Conservation (phyloP, 2,329 filamentous ascomycete genomes). For the Ceratocystis smalleyi region DNA sequence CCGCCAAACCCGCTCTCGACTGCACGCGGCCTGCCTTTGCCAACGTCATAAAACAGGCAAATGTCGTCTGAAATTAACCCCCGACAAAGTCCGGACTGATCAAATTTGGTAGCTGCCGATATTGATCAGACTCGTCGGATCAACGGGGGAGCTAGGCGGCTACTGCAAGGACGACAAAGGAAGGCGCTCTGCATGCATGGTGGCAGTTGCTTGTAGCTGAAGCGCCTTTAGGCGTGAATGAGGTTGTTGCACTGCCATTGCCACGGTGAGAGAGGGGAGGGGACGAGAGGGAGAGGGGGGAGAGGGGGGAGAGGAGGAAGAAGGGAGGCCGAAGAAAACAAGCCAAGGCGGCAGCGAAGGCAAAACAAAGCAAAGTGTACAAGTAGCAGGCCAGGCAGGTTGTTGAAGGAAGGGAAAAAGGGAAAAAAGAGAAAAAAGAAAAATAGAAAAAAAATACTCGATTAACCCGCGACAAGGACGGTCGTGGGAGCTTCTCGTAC, state of each 20-base stretch:
- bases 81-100: neutral
- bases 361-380: neutral
- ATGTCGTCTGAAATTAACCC: neutral
- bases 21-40: neutral
- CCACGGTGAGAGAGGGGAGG: neutral
- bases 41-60: neutral
- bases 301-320: no score
- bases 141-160: neutral
- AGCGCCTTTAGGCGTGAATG: conserved; percentile 4
- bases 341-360: neutral
- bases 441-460: neutral
- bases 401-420: no score
- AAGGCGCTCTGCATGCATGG: neutral
- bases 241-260: conserved; percentile 2
- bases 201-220: conserved; percentile 3
- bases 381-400: no score
- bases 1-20: neutral
- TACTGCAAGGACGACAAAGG: neutral
- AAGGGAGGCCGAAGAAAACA: neutral
- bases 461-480: no score
- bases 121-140: conserved; percentile 3
- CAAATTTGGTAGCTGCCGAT: conserved; percentile 1
- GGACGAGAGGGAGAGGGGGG: neutral
- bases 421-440: neutral
- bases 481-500: no score